Base-by-base conservation (phyloP, 495 filamentous ascomycete genomes). In the Tuber aestivum region DNA sequence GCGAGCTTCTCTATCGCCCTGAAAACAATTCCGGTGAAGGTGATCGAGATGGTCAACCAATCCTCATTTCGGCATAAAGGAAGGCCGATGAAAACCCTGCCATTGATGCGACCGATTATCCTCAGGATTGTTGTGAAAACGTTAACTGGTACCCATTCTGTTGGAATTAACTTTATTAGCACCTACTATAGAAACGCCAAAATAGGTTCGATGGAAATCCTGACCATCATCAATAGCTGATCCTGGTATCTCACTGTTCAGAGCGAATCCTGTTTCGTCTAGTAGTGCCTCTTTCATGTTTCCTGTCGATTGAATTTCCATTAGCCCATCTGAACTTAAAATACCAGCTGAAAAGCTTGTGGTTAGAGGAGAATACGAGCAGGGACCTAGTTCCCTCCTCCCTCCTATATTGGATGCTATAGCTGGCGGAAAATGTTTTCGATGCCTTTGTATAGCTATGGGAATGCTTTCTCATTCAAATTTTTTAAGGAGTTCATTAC, bases 1-100 rank as follows among this genome's bases (percentile, higher is more conserved):
- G 84, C 76, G 50, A 88, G 77, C 8, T 79, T 75, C 14, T 83
- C 78, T 7, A 83, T 82, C 2, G 84, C 84, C 14, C 70, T 41
- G 76, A 89, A 87, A 2, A 87, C 75, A 70, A 89, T 85, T 37
- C 89, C 77, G 9, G 90, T 89, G 81, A 88, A 91, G 61, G 86
- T 87, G 78, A 90, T 87, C 1, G 88, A 87, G 6, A 87, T 84
- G n/a, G 87, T 79, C 32, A 90, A 80, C 85, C 91, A 92, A 20
- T 88, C 86, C 70, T 87, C 82, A 41, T 88, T 83, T 3, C 87
- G 86, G 77, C 87, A 88, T 68, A 89, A 76, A 20, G 86, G 84
- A 8, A 84, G 78, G 35, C 90, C 90, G 70, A 91, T 83, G 71
- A 91, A 91, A 6, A 88, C 82, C 14, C 89, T 83, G 27, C 89